Evolutionary conservation across 1,284 basidiomycete species (phyloP).

Genomic region (Pisolithus thermaeus): DNA sequence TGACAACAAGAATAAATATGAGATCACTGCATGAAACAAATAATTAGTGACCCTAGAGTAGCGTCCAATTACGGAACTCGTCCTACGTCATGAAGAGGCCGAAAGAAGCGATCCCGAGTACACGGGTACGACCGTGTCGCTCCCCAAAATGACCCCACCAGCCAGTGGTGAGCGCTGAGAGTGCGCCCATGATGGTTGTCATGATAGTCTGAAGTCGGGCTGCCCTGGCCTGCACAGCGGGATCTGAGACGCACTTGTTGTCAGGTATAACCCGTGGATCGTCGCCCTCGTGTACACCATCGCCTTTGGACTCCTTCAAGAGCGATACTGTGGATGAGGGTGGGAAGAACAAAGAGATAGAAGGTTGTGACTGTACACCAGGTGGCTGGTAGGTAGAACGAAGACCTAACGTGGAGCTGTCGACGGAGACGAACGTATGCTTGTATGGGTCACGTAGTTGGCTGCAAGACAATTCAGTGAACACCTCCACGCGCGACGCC

Average conservation of each 20-base stretch:
- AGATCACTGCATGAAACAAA: constrained; percentile 51
- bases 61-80: constrained; percentile 1
- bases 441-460: constrained; percentile 43
- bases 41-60: constrained; percentile 6
- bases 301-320: constrained; percentile 14
- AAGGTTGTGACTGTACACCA: constrained; percentile 31
- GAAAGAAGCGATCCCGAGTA: constrained; percentile 65
- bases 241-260: constrained; percentile 50
- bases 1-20: constrained; percentile 73
- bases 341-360: constrained; percentile 11
- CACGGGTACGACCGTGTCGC: constrained; percentile 67
- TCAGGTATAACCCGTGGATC: constrained; percentile 49
- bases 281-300: constrained; percentile 29
- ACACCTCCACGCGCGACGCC: constrained; percentile 70
- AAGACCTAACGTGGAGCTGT: constrained; percentile 7
- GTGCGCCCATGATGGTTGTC: constrained; percentile 73
- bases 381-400: constrained; percentile 24
- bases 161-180: constrained; percentile 80
- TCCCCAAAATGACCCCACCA: constrained; percentile 88
- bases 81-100: constrained; percentile 75
- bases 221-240: constrained; percentile 60
- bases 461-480: constrained; percentile 70
- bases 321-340: constrained; percentile 6
- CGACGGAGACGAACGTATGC: constrained; percentile 29
- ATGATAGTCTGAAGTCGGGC: constrained; percentile 65